A percentile compares a stretch with the other conserved stretches of the same genome.
These are phyloP conservation scores for Teratosphaeria zuluensis DNA, from an alignment of 2,329 filamentous ascomycete genomes.

Conservation along the genomic window DNA sequence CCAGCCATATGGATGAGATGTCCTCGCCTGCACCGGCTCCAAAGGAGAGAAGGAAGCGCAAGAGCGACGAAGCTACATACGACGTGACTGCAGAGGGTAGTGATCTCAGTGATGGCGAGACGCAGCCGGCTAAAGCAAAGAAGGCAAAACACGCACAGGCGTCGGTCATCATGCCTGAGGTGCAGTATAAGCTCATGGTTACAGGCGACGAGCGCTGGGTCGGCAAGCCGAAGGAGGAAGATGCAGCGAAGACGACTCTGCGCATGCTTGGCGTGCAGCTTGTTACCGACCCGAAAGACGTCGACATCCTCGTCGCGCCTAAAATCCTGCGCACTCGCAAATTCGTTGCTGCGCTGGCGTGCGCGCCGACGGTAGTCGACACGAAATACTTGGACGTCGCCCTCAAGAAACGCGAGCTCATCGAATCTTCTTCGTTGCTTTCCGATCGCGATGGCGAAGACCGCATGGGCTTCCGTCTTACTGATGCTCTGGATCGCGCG, in stretches of 20 bases:
- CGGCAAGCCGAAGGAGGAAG: constrained; percentile 61
- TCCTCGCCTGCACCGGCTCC: constrained; percentile 16
- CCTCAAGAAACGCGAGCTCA: constrained; percentile 53
- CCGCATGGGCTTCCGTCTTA: constrained; percentile 59
- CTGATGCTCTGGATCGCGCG: constrained; percentile 59
- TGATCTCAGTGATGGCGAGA: constrained; percentile 37
- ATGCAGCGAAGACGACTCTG: constrained; percentile 71
- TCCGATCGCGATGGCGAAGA: constrained; percentile 64
- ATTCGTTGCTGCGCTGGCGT: constrained; percentile 79
- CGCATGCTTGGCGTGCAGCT: constrained; percentile 75
- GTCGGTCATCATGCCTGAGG: constrained; percentile 45
- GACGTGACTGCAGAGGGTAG: constrained; percentile 32
- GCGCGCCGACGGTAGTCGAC: constrained; percentile 66
- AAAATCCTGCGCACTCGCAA: constrained; percentile 83
- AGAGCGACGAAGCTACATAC: constrained; percentile 30
- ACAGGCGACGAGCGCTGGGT: constrained; percentile 82
- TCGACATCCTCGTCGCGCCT: constrained; percentile 81
- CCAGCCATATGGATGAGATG: constrained; percentile 32
- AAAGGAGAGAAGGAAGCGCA: constrained; percentile 24
- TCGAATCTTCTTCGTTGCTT: constrained; percentile 54
- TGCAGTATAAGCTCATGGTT: constrained; percentile 67
- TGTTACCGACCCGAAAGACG: constrained; percentile 63
- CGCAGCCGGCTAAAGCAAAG: constrained; percentile 40
- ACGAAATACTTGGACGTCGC: constrained; percentile 71
- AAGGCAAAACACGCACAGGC: constrained; percentile 41